A percentile compares a stretch with the other conserved stretches of the same genome.
Conservation (phyloP, 225 moss, liverwort and hornwort species). For the Anthoceros angustus region DNA sequence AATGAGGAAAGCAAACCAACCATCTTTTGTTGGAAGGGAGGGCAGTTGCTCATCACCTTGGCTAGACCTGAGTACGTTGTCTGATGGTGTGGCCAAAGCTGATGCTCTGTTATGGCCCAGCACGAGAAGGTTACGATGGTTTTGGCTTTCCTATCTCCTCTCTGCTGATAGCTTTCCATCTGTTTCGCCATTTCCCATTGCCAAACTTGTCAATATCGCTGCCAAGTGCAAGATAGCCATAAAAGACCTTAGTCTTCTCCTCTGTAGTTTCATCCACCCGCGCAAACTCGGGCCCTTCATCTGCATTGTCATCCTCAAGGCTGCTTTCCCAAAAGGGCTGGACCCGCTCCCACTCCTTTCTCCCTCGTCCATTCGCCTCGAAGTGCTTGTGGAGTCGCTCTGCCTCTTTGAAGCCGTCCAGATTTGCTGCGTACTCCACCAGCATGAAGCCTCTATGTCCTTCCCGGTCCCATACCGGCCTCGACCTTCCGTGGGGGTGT, state of each 20-base stretch:
- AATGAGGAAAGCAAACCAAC: too few relatives aligned
- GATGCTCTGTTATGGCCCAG: too few relatives aligned
- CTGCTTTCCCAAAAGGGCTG: conserved; percentile 15
- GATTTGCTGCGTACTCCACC: conserved; percentile 8
- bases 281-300: conserved; percentile 14
- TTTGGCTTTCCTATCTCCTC: too few relatives aligned
- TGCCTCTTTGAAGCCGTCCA: conserved; percentile 10
- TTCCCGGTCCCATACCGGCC: conserved; percentile 8
- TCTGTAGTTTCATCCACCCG: conserved; percentile 11
- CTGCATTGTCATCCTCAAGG: conserved; percentile 11
- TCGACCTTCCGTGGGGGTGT: conserved; percentile 12
- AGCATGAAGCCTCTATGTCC: conserved; percentile 12
- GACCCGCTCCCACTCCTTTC: conserved; percentile 11
- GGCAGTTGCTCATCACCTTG: too few relatives aligned
- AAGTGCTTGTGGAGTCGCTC: conserved; percentile 15
- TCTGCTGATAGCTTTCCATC: too few relatives aligned
- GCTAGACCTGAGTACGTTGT: too few relatives aligned
- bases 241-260: conserved; percentile 9
- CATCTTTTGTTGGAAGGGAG: too few relatives aligned
- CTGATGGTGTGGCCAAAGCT: too few relatives aligned
- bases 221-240: conserved; percentile 14
- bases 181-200: not conserved
- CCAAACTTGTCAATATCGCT: conserved; percentile 8
- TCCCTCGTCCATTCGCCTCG: conserved; percentile 6
- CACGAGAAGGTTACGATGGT: too few relatives aligned